Base-by-base conservation (phyloP, 2,329 filamentous ascomycete genomes). In the Cordyceps pruinosa region DNA sequence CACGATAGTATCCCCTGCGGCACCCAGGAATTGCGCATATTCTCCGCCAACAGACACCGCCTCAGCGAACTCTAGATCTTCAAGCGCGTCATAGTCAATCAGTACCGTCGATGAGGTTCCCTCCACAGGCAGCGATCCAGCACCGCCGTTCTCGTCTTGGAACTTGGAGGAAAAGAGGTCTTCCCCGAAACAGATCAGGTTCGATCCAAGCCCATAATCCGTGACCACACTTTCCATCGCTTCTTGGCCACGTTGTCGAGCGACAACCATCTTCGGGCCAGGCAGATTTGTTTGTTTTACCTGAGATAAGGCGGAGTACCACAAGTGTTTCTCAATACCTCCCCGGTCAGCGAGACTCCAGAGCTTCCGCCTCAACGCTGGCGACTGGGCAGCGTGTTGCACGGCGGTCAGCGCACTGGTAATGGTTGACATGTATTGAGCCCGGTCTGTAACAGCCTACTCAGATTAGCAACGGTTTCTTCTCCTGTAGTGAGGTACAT, bases 341-440 rank as follows among this genome's bases (percentile, higher is more conserved):
- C 45, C 30, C 21, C 28, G 46, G 21, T 50, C 37, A 35, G 21
- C 37, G 1, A 64, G 37, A 61, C 44, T 37, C 42, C 59, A 41
- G 17, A 68, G 52, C 48, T 69, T 70, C 48, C 66, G 65, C 45
- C 69, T 67, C 17, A 72, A 59, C 23, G 58, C 59, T 3, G 70
- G 69, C 6, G 72, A 73, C 59, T 74, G 68, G 12, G 70, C 69
- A 47, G 17, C 17, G 19, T 64, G 59, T 25, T 51, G 63, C 69
- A 74, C 67, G 15, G 69, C 63, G 19, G 66, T 61, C 19, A 74
- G 55, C 4, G 67, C 72, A 12, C 61, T 63, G 9, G 66, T 59
- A 41, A 73, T 69, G 8, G 63, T 59, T 0, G 67, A 61, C 2
- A 72, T 47, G 8, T 70, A 57, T 13, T 58, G 61, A 21, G 65